Evolutionary conservation across 78 protist species (phyloP).

Genomic region (Polysphondylium violaceum): DNA sequence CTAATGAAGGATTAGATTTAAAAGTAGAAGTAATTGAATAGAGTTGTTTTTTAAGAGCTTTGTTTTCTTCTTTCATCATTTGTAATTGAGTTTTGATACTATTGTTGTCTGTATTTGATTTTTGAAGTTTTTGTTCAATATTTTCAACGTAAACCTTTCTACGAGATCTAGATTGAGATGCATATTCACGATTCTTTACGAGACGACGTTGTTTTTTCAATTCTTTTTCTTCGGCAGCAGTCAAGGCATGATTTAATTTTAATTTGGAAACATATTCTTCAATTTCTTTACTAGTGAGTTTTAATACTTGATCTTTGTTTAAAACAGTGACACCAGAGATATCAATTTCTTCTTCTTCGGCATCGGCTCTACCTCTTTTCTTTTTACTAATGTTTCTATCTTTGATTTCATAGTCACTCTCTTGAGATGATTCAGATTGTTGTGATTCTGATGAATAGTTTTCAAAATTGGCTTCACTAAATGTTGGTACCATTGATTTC

Average conservation of each 20-base stretch:
- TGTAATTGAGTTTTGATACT: constrained; percentile 17
- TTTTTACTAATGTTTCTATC: not conserved
- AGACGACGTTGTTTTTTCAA: constrained; percentile 68
- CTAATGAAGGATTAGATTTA: constrained; percentile 42
- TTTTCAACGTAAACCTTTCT: constrained; percentile 66
- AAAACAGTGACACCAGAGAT: constrained; percentile 29
- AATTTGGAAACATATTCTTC: constrained; percentile 56
- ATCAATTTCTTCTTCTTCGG: constrained; percentile 42
- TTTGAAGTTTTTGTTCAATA: constrained; percentile 54
- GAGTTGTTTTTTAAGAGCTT: constrained; percentile 47
- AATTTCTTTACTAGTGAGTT: constrained; percentile 65
- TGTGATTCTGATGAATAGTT: not conserved
- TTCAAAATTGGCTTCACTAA: not conserved
- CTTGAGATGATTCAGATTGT: constrained; percentile 39
- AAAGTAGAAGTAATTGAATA: constrained; percentile 11
- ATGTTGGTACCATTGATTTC: constrained; percentile 42
- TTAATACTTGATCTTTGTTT: constrained; percentile 42
- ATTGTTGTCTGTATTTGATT: constrained; percentile 14
- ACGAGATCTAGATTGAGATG: constrained; percentile 76
- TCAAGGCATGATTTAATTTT: constrained; percentile 24
- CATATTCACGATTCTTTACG: constrained; percentile 76
- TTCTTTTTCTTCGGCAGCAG: constrained; percentile 63
- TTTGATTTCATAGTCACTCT: constrained; percentile 22
- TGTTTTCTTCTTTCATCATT: constrained; percentile 37
- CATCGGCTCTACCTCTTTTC: constrained; percentile 17